Base-by-base conservation (phyloP, 73 alveolate species). In the Paramecium pentaurelia region DNA sequence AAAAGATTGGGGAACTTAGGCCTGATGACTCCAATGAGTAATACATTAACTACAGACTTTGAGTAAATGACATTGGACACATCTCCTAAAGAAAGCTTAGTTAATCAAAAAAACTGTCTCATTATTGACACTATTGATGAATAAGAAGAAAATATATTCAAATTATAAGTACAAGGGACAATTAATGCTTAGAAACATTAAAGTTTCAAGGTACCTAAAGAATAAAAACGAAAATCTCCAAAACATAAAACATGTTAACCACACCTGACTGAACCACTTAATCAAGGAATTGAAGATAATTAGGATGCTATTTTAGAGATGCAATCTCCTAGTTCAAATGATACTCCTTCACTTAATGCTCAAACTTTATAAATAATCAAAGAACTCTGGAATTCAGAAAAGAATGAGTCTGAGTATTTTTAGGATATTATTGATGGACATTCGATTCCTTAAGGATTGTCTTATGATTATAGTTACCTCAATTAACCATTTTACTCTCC, bases 31-130 rank as follows among this genome's bases (percentile, higher is more conserved):
- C 84, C 84, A 34, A 34, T 64, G 84, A 64, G 84, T n/a, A 64
- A 64, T 42, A 38, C 88, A 34, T 42, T 75, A 22, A 75, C 88
- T 1, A 75, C 88, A 8, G 88, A 75, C 28, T 38, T 75, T n/a
- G 88, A 75, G n/a, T n/a, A 75, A 25, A 30, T 75, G 88, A 75
- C 88, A 30, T 42, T 75, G n/a, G 88, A 75, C 88, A 75, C 88
- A 36, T 75, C 88, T 12, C 88, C 88, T 30, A 75, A 75, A 75
- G 68, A 75, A 34, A 64, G 84, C 27, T 2, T 64, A 12, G 40
- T 54, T 42, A 75, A 10, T 75, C 88, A 18, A 75, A 10, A 16
- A 2, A 38, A 38, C 25, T 54, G 11, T n/a, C 70, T 18, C 32
- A 18, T n/a, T 18, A 54, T 38, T 4, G 88, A 36, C 36, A 34